Evolutionary conservation across 2,329 filamentous ascomycete species (phyloP), one percentile per base, ranked within the genome.

Genomic region (Trichoderma oligosporum): DNA sequence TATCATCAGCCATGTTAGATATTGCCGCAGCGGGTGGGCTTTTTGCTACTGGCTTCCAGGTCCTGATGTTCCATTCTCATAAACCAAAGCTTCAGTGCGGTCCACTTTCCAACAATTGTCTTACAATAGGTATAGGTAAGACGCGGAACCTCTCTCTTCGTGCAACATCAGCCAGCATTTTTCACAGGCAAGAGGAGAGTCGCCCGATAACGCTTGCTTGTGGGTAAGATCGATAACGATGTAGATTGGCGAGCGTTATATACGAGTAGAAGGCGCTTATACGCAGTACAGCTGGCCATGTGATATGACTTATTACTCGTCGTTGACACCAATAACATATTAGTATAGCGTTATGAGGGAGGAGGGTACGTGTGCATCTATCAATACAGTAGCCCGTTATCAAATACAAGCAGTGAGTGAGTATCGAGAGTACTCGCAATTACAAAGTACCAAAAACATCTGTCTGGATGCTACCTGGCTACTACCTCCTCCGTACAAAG

Each of bases 181-280:
- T 38, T 36, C 31, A n/a, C 14, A 7, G 31, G 39, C 39, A 46
- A 14, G 20, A 11, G n/a, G 39, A 48, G 33, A 56, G 38, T n/a
- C 25, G 25, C 31, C 33, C 44, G 42, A 56, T 47, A 47, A 56
- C 53, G 42, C 42, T 18, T 41, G 14, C 35, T 31, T 38, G 41
- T 46, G 33, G 51, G 46, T 55, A 29, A 55, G 51, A 55, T 55
- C 51, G 51, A 55, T 55, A 41, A 29, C 39, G 55, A 33, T 52
- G 55, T 39, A 57, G 55, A 57, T 57, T 57, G 55, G 46, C 55
- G 55, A 57, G 47, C 51, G 41, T 45, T 29, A 16, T 27, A 46
- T 44, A 54, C 51, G 41, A 55, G 31, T 25, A 18, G 31, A 55
- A 46, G 31, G 31, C 11, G 9, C 16, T n/a, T n/a, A 18, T 27